Percentiles rank a stretch among this genome's conserved stretches.
Conservation (phyloP, 768 basidiomycete species). For the Xerocomus potaroensis region DNA sequence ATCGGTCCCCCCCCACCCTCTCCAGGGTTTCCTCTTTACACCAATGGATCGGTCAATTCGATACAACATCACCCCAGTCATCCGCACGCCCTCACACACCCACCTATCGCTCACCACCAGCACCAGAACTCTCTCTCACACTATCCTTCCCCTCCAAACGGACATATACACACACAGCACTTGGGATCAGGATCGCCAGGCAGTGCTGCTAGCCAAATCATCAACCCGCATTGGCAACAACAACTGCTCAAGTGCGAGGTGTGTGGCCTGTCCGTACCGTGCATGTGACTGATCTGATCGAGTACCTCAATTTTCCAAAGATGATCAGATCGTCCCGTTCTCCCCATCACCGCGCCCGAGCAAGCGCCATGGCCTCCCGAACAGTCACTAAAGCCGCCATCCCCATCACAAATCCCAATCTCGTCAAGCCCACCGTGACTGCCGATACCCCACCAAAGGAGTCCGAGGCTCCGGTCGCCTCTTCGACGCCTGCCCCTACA, state of each 20-base stretch:
- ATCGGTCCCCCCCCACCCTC: constrained; percentile 66
- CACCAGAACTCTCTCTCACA: constrained; percentile 79
- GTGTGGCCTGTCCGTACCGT: constrained; percentile 34
- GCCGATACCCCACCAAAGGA: constrained; percentile 28
- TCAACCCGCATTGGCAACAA: constrained; percentile 88
- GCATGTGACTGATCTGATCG: constrained; percentile 17
- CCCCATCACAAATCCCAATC: constrained; percentile 88
- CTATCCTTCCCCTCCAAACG: constrained; percentile 75
- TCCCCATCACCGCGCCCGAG: constrained; percentile 91
- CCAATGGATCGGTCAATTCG: constrained; percentile 59
- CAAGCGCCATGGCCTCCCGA: constrained; percentile 91
- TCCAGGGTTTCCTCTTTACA: constrained; percentile 72
- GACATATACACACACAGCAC: constrained; percentile 56
- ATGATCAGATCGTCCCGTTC: constrained; percentile 81
- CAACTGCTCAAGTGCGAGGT: constrained; percentile 93
- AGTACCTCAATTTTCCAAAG: constrained; percentile 36
- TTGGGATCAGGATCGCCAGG: constrained; percentile 58
- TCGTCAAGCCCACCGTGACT: constrained; percentile 42
- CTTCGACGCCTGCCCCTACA: constrained; percentile 29
- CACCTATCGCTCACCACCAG: constrained; percentile 62
- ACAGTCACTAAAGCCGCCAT: constrained; percentile 84
- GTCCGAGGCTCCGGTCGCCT: constrained; percentile 26
- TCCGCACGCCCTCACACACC: constrained; percentile 45
- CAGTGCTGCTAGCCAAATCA: constrained; percentile 52
- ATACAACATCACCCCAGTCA: constrained; percentile 61